Base-by-base conservation (phyloP, 495 filamentous ascomycete genomes). In the Neurospora sp. region DNA sequence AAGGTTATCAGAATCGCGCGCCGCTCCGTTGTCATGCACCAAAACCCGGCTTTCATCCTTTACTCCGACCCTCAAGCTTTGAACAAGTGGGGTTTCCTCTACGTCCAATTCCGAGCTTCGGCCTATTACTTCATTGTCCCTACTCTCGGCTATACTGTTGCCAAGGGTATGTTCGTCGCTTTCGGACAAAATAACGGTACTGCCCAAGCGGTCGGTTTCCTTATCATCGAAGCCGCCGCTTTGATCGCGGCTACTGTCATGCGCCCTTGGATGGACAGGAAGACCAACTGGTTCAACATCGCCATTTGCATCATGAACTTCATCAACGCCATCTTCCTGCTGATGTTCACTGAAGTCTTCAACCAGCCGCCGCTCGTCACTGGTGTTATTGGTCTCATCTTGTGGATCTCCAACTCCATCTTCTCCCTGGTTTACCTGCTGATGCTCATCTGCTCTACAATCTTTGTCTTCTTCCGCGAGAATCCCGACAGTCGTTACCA, bases 241-340 rank as follows among this genome's bases (percentile, higher is more conserved):
- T 84, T 99, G 77, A 91, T 98, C 77, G 88, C 78, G 40, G 90
- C 94, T 70, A 92, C 89, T 76, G 89, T 97, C 65, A 83, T 98
- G 76, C 90, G 93, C 69, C 96, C 96, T 14, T 99, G 94, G 91
- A 98, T 99, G 96, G 96, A 99, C 86, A 98, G 97, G 89, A 96
- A 94, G 83, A 98, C 95, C 73, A 99, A 99, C 79, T 89, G 90
- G 74, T 97, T 96, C 87, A 99, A 99, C 84, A 97, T 99, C 75
- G 86, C 95, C 70, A 98, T 99, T 78, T 90, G 88, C 72, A 90
- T 87, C 31, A 84, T 97, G 79, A 98, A 98, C 83, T 97, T 98
- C 79, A 77, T 98, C 79, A 97, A 97, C 81, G 88, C 89, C 74
- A 89, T 96, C 81, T 95, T 95, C 84, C 84, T 96, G 31, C 82